Conservation (phyloP, 1,284 basidiomycete species). For the Macrocystidia cucumis region DNA sequence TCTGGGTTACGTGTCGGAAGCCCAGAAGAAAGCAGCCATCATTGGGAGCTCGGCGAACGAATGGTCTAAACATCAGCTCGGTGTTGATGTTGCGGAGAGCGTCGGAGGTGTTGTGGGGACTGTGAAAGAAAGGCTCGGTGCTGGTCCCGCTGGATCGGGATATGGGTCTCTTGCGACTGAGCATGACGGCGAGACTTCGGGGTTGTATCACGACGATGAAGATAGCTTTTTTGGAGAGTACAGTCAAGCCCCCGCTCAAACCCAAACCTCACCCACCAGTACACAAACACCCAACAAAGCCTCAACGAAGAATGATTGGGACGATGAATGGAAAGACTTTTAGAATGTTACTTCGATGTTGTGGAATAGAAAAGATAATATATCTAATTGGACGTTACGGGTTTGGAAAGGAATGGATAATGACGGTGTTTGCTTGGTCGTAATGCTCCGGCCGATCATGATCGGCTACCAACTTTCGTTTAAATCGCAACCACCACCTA, state of each 20-base stretch:
- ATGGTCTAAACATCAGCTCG: constrained; percentile 67
- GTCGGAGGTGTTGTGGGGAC: constrained; percentile 53
- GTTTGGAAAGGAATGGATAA: too few relatives aligned
- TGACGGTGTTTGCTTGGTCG: too few relatives aligned
- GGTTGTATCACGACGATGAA: constrained; percentile 26
- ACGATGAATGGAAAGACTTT: constrained; percentile 74
- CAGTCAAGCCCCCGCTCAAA: constrained; percentile 20
- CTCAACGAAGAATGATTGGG: constrained; percentile 52
- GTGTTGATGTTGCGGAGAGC: constrained; percentile 72
- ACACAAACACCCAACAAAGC: constrained; percentile 11
- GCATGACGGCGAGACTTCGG: constrained; percentile 1
- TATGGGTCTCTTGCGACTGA: constrained; percentile 42
- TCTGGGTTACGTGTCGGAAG: constrained; percentile 61
- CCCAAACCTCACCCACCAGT: constrained; percentile 10
- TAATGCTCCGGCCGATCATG: constrained; percentile 29
- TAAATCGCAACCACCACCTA: too few relatives aligned
- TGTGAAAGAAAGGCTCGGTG: constrained; percentile 41
- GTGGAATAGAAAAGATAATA: too few relatives aligned
- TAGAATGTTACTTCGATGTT: too few relatives aligned
- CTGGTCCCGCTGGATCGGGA: constrained; percentile 41
- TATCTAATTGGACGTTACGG: too few relatives aligned
- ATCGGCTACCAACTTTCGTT: too few relatives aligned
- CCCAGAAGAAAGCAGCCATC: constrained; percentile 51
- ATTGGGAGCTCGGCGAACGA: constrained; percentile 58
- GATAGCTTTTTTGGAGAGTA: constrained; percentile 52